Evolutionary conservation across 2,329 filamentous ascomycete species (phyloP), one percentile per base, ranked within the genome.

Genomic region (Tolypocladium amazonense): DNA sequence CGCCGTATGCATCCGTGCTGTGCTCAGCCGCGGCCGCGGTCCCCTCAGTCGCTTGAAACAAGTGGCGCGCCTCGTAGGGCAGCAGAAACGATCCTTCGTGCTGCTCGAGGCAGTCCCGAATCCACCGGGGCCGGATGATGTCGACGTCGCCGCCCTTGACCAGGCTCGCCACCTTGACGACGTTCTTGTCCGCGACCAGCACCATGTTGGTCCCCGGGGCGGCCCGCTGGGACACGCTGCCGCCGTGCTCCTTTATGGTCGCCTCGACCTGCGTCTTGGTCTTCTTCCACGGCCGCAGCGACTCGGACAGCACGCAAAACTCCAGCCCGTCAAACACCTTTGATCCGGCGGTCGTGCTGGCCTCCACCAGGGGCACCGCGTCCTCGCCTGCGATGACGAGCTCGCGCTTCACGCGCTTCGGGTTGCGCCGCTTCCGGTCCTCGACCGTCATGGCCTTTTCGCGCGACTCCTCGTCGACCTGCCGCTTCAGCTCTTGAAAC

Each of bases 251-350:
- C 72, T 94, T 96, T 66, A 97, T 82, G 1, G 96, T 73, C 11
- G 83, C 78, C 72, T 97, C 92, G 1, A 99, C 76, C 63, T 95
- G 87, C 0, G 81, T 78, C 72, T 96, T 97, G 7, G 81, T 82
- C 70, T 85, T 91, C 73, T 90, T 94, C 30, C 78, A 75, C 0
- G 90, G 89, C 50, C 82, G 79, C 1, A 80, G 70, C 35, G 88
- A 86, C 58, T 95, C 92, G 1, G 88, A 92, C 69, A 97, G 81
- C 25, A 97, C 82, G 75, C 86, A 95, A 70, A 97, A 96, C 47
- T 84, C 87, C 18, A 94, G 73, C 0, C 89, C 88, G 11, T 86
- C 79, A 65, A 97, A 96, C 0, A 95, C 70, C 53, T 83, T 81
- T 0, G 84, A 85, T 53, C 78, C 79, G 1, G 3, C 20, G 8